A percentile compares a stretch with the other conserved stretches of the same genome.
Evolutionary conservation across 208 protist genomes (phyloP).

Genomic region (Perkinsela sp.): DNA sequence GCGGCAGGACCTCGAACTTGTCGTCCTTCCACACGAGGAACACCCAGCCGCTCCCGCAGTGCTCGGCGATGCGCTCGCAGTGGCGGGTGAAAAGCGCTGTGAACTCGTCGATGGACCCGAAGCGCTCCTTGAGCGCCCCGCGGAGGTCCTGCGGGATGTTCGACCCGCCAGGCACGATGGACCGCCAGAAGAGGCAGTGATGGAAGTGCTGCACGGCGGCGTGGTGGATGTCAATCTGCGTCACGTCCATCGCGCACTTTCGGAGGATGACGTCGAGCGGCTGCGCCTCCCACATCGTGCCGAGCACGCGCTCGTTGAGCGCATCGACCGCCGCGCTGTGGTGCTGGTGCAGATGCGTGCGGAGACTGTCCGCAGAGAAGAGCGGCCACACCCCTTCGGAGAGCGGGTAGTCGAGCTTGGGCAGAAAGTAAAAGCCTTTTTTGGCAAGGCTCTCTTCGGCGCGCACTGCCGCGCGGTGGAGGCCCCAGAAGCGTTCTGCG

Average conservation of each 20-base stretch:
- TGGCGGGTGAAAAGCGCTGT: slow-evolving; percentile 19
- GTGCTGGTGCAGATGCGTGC: slow-evolving; percentile 54
- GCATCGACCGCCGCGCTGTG: slow-evolving; percentile 62
- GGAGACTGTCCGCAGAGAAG: slow-evolving; percentile 56
- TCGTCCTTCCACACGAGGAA: slow-evolving; percentile 50
- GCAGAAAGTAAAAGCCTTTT: slow-evolving; percentile 60
- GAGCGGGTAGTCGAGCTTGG: slow-evolving; percentile 58
- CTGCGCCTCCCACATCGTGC: slow-evolving; percentile 35
- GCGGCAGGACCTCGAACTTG: slow-evolving; percentile 44
- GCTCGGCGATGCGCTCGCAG: background rate
- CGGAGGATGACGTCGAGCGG: slow-evolving; percentile 50
- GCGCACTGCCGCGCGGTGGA: slow-evolving; percentile 6
- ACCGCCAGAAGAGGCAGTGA: slow-evolving; percentile 67
- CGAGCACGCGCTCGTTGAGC: slow-evolving; percentile 58
- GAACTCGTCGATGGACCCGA: slow-evolving; percentile 44
- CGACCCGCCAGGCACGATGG: slow-evolving; percentile 52
- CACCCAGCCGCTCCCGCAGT: slow-evolving; percentile 46
- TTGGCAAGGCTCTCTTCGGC: slow-evolving; percentile 31
- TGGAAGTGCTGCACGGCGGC: slow-evolving; percentile 72
- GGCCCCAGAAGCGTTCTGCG: background rate
- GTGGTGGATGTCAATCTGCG: slow-evolving; percentile 32
- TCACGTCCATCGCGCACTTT: slow-evolving; percentile 14
- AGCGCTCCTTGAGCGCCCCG: slow-evolving; percentile 30
- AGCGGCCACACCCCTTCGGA: slow-evolving; percentile 56
- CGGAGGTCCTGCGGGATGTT: slow-evolving; percentile 50